Base-by-base conservation (phyloP, 441 rosid species). In the Hura crepitans region DNA sequence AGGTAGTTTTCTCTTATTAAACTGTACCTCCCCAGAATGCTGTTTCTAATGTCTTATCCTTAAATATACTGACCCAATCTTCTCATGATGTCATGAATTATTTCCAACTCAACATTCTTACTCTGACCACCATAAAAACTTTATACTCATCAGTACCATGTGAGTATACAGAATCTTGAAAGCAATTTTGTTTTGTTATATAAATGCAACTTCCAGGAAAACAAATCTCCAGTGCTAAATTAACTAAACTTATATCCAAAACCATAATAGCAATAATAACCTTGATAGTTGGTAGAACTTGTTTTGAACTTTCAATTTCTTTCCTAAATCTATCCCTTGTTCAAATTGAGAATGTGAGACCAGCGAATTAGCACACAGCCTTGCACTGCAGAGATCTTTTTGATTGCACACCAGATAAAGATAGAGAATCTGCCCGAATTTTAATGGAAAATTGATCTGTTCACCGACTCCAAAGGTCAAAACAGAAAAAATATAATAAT, bases 31-130 rank as follows among this genome's bases (percentile, higher is more conserved):
- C 22, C 20, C 50, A 46, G 47, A 28, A 10, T 23, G 27, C 42
- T 20, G 20, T 7, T 57, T 47, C 45, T 45, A n/a, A 35, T 25
- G 15, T 27, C 14, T 23, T 12, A 51, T 22, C 10, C 6, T 35
- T 17, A 12, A 15, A 53, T 37, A 35, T 7, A 35, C 49, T 22
- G 22, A 51, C 50, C 71, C 71, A 22, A 28, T 9, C n/a, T 25
- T 68, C 28, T 45, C 22, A 69, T 10, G 42, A 31, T 28, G 20
- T 37, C 66, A 61, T 45, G 65, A 15, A 27, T 56, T 18, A 47
- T 47, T 46, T 31, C 17, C 9, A 47, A 69, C 55, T 59, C 18
- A 11, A n/a, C 18, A 56, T 56, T 27, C 53, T 68, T 56, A 65
- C 58, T 50, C 30, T 18, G 18, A 31, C 17, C 31, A 9, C 51